Percentiles rank a stretch among this genome's conserved stretches.
Conservation (phyloP, 108 stramenopile species). For the Mayamaea pseudoterrestris region DNA sequence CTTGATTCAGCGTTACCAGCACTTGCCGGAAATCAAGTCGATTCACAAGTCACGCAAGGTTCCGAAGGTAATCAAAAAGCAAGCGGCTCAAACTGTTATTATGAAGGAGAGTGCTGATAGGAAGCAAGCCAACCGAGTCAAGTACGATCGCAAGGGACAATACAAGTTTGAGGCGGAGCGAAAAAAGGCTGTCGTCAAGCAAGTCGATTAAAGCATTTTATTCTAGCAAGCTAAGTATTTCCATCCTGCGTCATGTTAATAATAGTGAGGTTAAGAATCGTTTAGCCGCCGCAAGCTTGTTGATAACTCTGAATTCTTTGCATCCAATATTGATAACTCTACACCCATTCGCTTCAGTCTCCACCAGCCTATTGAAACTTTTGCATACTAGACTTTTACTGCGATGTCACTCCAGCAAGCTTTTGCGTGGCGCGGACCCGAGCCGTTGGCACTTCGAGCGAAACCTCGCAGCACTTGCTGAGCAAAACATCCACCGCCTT, state of each 20-base stretch:
- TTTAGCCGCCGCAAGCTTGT: too few species aligned
- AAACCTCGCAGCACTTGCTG: constrained; percentile 88
- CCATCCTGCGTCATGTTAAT: too few species aligned
- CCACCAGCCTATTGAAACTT: too few species aligned
- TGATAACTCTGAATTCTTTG: too few species aligned
- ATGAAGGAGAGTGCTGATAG: constrained; percentile 84
- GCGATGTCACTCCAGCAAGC: constrained; percentile 37
- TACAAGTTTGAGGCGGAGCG: constrained; percentile 51
- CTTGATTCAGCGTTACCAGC: constrained; percentile 74
- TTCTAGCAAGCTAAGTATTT: too few species aligned
- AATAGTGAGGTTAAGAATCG: too few species aligned
- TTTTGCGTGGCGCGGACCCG: constrained; percentile 85
- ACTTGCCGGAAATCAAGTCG: constrained; percentile 88
- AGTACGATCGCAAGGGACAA: constrained; percentile 68
- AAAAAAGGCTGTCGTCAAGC: constrained; percentile 54
- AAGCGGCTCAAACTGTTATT: constrained; percentile 61
- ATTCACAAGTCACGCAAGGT: constrained; percentile 78
- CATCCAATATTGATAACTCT: too few species aligned
- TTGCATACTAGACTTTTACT: constrained; percentile 8
- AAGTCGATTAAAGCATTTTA: constrained; percentile 41
- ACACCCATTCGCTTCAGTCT: too few species aligned
- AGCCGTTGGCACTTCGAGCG: constrained; percentile 81
- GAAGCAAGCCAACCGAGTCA: constrained; percentile 81
- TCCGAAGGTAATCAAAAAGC: constrained; percentile 91
- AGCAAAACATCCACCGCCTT: constrained; percentile 87